These are phyloP conservation scores for Beauveria asiatica DNA, from an alignment of 2,329 filamentous ascomycete genomes.

Conservation along the genomic window DNA sequence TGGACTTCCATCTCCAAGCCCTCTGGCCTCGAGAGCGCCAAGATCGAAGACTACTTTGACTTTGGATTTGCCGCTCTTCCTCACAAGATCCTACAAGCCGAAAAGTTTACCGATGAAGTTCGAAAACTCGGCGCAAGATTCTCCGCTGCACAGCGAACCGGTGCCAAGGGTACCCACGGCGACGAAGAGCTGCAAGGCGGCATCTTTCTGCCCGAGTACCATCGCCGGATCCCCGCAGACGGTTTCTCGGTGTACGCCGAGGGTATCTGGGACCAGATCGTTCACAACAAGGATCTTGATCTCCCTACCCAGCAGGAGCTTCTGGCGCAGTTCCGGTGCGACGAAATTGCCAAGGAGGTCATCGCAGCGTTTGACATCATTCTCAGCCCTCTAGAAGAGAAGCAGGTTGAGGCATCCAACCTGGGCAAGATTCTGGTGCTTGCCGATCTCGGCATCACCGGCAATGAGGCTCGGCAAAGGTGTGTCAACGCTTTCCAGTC, in stretches of 20 bases:
- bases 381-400: slow-evolving; percentile 78
- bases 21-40: slow-evolving; percentile 74
- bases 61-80: slow-evolving; percentile 94
- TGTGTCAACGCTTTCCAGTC: slow-evolving; percentile 78
- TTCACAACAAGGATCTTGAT: slow-evolving; percentile 96
- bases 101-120: slow-evolving; percentile 78
- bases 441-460: slow-evolving; percentile 62
- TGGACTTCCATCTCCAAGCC: slow-evolving; percentile 93
- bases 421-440: slow-evolving; percentile 68
- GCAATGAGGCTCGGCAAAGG: slow-evolving; percentile 62
- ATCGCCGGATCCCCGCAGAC: slow-evolving; percentile 90
- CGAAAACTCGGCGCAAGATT: slow-evolving; percentile 75
- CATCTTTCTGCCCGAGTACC: slow-evolving; percentile 88
- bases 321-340: slow-evolving; percentile 92
- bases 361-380: slow-evolving; percentile 72
- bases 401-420: slow-evolving; percentile 66
- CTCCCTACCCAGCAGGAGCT: slow-evolving; percentile 95
- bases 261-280: slow-evolving; percentile 96
- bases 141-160: slow-evolving; percentile 67
- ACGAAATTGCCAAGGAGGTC: slow-evolving; percentile 90
- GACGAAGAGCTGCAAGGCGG: slow-evolving; percentile 70
- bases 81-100: slow-evolving; percentile 92
- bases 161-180: slow-evolving; percentile 50
- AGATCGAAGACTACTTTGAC: slow-evolving; percentile 96
- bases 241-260: slow-evolving; percentile 93